Conservation (phyloP, 306 rosid species). For the Quercus agrifolia region DNA sequence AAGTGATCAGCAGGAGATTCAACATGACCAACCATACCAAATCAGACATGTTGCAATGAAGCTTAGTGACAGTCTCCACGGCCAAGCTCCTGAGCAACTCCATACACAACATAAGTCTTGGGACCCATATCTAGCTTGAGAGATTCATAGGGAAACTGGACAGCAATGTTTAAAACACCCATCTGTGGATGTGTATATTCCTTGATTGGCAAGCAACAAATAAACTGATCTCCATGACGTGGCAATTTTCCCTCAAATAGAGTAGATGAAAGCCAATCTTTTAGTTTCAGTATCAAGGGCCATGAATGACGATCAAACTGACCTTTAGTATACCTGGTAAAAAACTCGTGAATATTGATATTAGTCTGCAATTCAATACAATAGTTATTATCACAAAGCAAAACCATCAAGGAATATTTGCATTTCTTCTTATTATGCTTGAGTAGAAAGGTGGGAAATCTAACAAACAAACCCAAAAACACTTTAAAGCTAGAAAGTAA, state of each 20-base stretch:
- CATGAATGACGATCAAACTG: conserved; percentile 26
- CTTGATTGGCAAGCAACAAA: conserved; percentile 64
- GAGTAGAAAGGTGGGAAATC: neutral
- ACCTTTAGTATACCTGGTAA: conserved; percentile 59
- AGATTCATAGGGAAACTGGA: conserved; percentile 20
- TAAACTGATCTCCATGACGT: conserved; percentile 76
- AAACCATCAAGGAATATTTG: neutral
- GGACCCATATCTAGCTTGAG: conserved; percentile 87
- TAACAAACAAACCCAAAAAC: neutral
- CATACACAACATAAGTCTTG: conserved; percentile 88
- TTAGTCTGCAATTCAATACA: conserved; percentile 51
- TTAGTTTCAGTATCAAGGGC: conserved; percentile 84
- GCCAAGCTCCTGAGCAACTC: conserved; percentile 22
- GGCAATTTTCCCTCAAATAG: conserved; percentile 72
- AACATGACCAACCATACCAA: too few species aligned
- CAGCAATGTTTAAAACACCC: conserved; percentile 57
- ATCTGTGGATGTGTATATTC: conserved; percentile 61
- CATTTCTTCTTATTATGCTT: neutral
- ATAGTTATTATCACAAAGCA: conserved; percentile 1
- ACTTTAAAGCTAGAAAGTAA: neutral
- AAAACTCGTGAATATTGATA: conserved; percentile 75
- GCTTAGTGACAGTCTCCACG: too few species aligned
- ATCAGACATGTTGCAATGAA: too few species aligned
- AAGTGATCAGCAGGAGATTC: too few species aligned
- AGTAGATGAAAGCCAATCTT: conserved; percentile 86